Conservation (phyloP, 148 eudicot species). For the Rhododendron vialii region DNA sequence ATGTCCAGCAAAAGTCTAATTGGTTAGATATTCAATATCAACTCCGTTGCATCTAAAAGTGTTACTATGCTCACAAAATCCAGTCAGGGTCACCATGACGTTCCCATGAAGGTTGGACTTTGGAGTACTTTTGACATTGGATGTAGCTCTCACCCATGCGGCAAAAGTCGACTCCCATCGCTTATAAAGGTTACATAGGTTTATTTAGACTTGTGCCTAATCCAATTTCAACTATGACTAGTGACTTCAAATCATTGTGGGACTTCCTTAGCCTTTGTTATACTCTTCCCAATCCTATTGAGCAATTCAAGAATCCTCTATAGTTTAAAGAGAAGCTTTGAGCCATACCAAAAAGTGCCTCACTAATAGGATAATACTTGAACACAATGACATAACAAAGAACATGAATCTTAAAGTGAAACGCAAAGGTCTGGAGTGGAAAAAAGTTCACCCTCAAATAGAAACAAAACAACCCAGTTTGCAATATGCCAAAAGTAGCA, state of each 20-base stretch:
- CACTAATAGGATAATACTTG: neutral
- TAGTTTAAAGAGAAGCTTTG: neutral
- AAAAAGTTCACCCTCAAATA: neutral
- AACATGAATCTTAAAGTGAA: neutral
- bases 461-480: neutral
- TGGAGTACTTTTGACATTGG: neutral
- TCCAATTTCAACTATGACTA: slow-evolving; percentile 1
- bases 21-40: neutral
- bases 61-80: neutral
- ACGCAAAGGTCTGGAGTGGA: neutral
- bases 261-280: neutral
- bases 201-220: neutral
- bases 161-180: neutral
- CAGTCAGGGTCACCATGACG: neutral
- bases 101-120: neutral
- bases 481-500: neutral
- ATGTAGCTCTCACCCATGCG: neutral
- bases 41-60: neutral
- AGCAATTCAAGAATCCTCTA: neutral
- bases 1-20: slow-evolving; percentile 9
- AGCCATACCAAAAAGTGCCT: neutral
- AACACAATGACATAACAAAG: neutral
- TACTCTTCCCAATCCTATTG: neutral
- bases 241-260: neutral
- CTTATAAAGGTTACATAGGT: neutral